Evolutionary conservation across 257 asterid genomes (phyloP).

Genomic region (Jacaranda mimosifolia): DNA sequence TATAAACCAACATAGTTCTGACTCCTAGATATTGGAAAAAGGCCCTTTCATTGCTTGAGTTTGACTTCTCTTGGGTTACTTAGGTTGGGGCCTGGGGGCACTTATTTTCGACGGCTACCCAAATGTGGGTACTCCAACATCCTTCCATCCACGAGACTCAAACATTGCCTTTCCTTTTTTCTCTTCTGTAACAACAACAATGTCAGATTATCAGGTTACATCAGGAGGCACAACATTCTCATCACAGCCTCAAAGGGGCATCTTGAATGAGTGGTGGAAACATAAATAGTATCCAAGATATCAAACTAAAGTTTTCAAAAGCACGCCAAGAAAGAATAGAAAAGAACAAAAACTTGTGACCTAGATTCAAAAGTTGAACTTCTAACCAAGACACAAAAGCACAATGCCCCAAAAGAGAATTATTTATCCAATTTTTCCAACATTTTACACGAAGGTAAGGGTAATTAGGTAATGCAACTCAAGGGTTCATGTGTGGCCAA

Average conservation of each 20-base stretch:
- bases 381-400: slow-evolving; percentile 16
- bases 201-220: slow-evolving; percentile 21
- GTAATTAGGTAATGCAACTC: neutral
- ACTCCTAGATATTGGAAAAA: slow-evolving; percentile 26
- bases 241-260: neutral
- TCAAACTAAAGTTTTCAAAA: neutral
- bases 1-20: slow-evolving; percentile 26
- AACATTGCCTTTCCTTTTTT: slow-evolving; percentile 29
- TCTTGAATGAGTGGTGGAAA: neutral
- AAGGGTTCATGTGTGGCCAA: neutral
- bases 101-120: slow-evolving; percentile 52
- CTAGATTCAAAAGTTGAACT: slow-evolving; percentile 16
- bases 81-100: slow-evolving; percentile 65
- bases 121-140: slow-evolving; percentile 46
- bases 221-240: slow-evolving; percentile 12
- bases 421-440: neutral
- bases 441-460: neutral
- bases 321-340: neutral
- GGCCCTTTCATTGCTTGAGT: slow-evolving; percentile 40
- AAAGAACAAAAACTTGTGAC: neutral
- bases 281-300: neutral
- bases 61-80: slow-evolving; percentile 49
- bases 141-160: slow-evolving; percentile 28
- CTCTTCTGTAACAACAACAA: slow-evolving; percentile 38
- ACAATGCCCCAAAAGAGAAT: neutral